Conservation (phyloP, 2,329 filamentous ascomycete genomes). For the Colletotrichum sp. region DNA sequence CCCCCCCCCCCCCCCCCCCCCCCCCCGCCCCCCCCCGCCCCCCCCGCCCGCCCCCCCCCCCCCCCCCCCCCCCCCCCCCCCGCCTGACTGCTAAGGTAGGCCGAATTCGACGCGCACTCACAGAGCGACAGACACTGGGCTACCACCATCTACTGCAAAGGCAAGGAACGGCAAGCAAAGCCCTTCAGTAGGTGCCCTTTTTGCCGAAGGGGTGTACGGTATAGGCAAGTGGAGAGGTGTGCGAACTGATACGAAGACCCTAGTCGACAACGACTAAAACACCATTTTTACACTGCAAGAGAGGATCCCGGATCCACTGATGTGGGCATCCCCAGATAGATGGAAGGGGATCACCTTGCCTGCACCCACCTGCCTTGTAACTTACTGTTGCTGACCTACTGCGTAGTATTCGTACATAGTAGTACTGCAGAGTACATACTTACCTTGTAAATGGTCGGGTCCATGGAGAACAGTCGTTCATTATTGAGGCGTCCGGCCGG, state of each 20-base stretch:
- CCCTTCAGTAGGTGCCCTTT: not conserved
- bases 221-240: not conserved
- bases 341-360: not conserved
- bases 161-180: not conserved
- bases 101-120: not conserved
- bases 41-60: too few species aligned
- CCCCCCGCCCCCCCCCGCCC: too few species aligned
- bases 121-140: not conserved
- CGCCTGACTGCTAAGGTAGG: not conserved
- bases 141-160: not conserved
- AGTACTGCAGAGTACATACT: not conserved
- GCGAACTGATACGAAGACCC: not conserved
- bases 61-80: too few species aligned
- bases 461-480: not conserved
- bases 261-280: conserved; percentile 1
- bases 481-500: not conserved
- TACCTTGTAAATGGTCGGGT: not conserved
- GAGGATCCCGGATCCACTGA: not conserved
- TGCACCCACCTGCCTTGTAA: not conserved
- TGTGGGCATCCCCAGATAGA: conserved; percentile 1
- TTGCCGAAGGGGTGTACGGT: not conserved
- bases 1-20: too few species aligned
- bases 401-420: not conserved
- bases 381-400: not conserved
- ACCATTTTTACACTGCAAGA: not conserved